Base-by-base conservation (phyloP, 1,139 yeast species). In the Scheffersomyces stambukii region DNA sequence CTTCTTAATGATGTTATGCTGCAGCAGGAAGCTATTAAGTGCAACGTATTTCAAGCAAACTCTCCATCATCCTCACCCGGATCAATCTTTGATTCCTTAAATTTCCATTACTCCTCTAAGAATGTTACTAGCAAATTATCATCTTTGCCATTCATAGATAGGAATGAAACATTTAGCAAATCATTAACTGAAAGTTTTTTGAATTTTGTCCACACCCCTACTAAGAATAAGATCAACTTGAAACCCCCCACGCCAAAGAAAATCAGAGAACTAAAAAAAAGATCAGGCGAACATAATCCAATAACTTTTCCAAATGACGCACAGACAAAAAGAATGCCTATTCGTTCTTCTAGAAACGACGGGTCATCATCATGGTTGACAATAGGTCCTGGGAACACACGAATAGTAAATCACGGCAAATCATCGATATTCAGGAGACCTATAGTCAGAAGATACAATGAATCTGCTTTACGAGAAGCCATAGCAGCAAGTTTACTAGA, bases 341-440 rank as follows among this genome's bases (percentile, higher is more conserved):
- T 41, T 8, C 28, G 48, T 25, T 57, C 57, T 38, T 7, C 47
- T 50, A 25, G 31, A 51, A 35, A 43, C 30, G 31, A 52, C 34
- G 71, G 72, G 0, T 48, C 66, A 4, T 68, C 62, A 35, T 67
- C 77, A 4, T 59, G 64, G 7, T 42, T 75, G 30, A 60, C 60
- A 2, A 60, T 75, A n/a, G 72, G 74, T 2, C 68, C 70, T 3
- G 67, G 71, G 36, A 65, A 70, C 12, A 62, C 70, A 4, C 58
- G 52, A 30, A 53, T 59, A 6, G 48, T 69, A 8, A 51, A 57
- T 19, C 75, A 70, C 43, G 75, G 75, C 0, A 54, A 55, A 23
- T 55, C 60, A 3, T 60, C 70, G 1, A 47, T 53, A 6, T 57
- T 67, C 37, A 60, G 54, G 22, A 60, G 56, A 25, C 68, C 70